Evolutionary conservation across 2,329 filamentous ascomycete genomes (phyloP).

Genomic region (Orbilia oligospora): DNA sequence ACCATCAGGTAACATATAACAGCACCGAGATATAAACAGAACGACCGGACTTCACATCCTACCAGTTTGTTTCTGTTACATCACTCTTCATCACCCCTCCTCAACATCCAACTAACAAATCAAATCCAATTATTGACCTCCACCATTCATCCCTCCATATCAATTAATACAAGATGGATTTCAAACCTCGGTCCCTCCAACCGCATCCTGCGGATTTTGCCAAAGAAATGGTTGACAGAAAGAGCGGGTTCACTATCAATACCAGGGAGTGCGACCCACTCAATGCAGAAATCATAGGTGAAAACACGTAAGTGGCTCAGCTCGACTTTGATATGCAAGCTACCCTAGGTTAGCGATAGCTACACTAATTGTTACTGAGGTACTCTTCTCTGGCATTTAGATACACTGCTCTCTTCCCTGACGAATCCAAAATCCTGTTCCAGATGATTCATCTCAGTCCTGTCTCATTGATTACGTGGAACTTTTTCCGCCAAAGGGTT

Average conservation of each 20-base stretch:
- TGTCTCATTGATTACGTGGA: slow-evolving; percentile 27
- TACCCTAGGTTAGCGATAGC: too few relatives aligned
- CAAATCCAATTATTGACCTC: not conserved
- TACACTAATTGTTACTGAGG: not conserved
- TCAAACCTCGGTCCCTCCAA: not conserved
- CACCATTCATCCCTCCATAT: not conserved
- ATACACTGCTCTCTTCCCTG: slow-evolving; percentile 35
- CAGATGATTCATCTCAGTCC: slow-evolving; percentile 41
- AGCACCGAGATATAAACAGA: not conserved
- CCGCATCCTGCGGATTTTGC: slow-evolving; percentile 21
- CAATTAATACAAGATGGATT: not conserved
- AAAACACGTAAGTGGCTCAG: slow-evolving; percentile 32
- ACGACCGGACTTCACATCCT: not conserved
- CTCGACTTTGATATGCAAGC: not conserved
- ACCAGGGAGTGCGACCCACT: slow-evolving; percentile 13
- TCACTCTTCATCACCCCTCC: not conserved
- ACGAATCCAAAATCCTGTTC: slow-evolving; percentile 33
- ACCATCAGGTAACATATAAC: too few relatives aligned
- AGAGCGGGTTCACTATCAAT: slow-evolving; percentile 34
- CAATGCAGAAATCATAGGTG: slow-evolving; percentile 37
- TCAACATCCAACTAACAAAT: not conserved
- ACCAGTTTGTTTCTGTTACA: not conserved
- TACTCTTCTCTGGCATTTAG: slow-evolving; percentile 9
- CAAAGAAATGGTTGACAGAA: slow-evolving; percentile 30
- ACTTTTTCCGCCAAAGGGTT: slow-evolving; percentile 38